These are phyloP conservation scores for Verticillium klebahnii DNA, from an alignment of 2,329 filamentous ascomycete genomes.

Conservation along the genomic window DNA sequence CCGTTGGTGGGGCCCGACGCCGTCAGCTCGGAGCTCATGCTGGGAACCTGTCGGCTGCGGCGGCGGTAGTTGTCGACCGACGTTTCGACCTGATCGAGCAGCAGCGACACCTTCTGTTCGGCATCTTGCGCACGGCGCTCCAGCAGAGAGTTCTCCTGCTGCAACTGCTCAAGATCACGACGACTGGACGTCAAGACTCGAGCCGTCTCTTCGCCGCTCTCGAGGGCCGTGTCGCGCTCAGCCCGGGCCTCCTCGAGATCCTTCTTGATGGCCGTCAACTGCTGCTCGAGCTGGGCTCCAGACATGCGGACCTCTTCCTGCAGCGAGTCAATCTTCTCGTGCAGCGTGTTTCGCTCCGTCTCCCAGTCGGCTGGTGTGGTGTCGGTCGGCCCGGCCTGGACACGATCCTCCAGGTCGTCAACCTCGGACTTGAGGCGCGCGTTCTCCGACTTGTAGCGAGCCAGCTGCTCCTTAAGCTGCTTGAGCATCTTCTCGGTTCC, in stretches of 20 bases:
- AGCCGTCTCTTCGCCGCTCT: constrained; percentile 47
- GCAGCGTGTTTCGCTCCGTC: constrained; percentile 62
- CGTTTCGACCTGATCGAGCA: constrained; percentile 90
- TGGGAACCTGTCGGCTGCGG: constrained; percentile 56
- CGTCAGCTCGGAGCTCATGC: constrained; percentile 43
- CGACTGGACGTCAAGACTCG: constrained; percentile 56
- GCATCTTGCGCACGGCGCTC: constrained; percentile 84
- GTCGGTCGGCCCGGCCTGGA: constrained; percentile 28
- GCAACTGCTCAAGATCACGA: constrained; percentile 73
- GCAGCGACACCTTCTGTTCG: constrained; percentile 85
- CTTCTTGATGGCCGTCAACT: constrained; percentile 63
- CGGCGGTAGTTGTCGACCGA: constrained; percentile 94
- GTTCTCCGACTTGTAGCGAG: constrained; percentile 86
- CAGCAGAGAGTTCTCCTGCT: constrained; percentile 74
- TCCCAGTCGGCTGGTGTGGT: constrained; percentile 64
- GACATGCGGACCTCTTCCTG: constrained; percentile 66
- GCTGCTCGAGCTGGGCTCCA: constrained; percentile 63
- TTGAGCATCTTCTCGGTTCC: constrained; percentile 99
- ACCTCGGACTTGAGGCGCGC: constrained; percentile 76
- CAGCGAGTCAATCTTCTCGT: constrained; percentile 62
- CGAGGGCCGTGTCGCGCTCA: constrained; percentile 65
- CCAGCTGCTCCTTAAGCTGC: constrained; percentile 96
- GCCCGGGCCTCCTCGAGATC: constrained; percentile 62
- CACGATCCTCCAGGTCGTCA: constrained; percentile 57
- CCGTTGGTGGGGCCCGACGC: constrained; percentile 27